A percentile compares a stretch with the other conserved stretches of the same genome.
Evolutionary conservation across 164 flowering plant genomes (phyloP).

Genomic region (Macadamia tetraphylla): DNA sequence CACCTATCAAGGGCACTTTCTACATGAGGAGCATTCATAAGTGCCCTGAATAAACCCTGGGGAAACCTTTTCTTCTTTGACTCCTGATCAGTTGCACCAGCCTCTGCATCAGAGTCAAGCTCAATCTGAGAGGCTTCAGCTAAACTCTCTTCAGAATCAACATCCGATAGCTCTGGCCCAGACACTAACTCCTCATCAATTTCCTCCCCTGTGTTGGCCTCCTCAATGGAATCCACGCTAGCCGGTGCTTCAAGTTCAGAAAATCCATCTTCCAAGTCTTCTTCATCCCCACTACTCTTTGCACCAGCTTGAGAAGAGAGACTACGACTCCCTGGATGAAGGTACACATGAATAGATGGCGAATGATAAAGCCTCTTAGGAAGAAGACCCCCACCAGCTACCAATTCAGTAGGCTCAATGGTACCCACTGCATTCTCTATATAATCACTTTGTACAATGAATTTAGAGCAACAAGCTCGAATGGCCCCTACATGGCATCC

Average conservation of each 20-base stretch:
- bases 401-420: conserved; percentile 5
- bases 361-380: conserved; percentile 17
- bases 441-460: conserved; percentile 11
- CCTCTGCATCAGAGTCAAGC: conserved; percentile 29
- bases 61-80: background rate
- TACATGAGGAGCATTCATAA: conserved; percentile 35
- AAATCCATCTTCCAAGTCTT: conserved; percentile 62
- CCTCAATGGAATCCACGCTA: conserved; percentile 8
- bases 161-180: conserved; percentile 49
- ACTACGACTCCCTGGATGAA: conserved; percentile 17
- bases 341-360: conserved; percentile 7
- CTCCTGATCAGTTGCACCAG: conserved; percentile 14
- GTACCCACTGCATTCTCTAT: conserved; percentile 12
- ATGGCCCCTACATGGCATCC: conserved; percentile 20
- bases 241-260: conserved; percentile 63
- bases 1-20: conserved; percentile 47
- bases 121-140: conserved; percentile 27
- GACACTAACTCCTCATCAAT: conserved; percentile 33
- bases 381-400: conserved; percentile 4
- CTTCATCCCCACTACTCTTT: conserved; percentile 49
- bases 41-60: conserved; percentile 32
- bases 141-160: conserved; percentile 23
- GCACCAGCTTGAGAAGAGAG: conserved; percentile 71
- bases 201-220: conserved; percentile 14
- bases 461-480: conserved; percentile 20